These are phyloP conservation scores for Penicillium longicatenatum DNA, from an alignment of 495 filamentous ascomycete genomes.

Conservation along the genomic window DNA sequence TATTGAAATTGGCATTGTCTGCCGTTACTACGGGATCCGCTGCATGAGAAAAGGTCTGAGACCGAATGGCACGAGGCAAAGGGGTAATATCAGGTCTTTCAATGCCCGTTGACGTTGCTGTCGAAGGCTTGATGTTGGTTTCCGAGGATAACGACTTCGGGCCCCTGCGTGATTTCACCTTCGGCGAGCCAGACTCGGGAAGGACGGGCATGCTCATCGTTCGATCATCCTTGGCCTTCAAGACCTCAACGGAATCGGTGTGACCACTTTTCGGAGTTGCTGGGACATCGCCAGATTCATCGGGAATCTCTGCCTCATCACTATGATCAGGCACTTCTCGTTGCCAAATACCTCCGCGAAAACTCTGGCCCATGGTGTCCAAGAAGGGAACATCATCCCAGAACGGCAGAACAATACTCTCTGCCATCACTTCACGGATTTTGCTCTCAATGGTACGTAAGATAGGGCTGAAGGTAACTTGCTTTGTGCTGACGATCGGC, in stretches of 20 bases:
- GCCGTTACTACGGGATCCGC: constrained; percentile 64
- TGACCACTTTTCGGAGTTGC: constrained; percentile 40
- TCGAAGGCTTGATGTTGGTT: constrained; percentile 27
- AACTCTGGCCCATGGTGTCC: constrained; percentile 70
- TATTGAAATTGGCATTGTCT: constrained; percentile 63
- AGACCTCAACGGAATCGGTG: constrained; percentile 30
- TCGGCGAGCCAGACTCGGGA: constrained; percentile 28
- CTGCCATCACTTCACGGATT: constrained; percentile 88
- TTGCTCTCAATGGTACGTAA: constrained; percentile 90
- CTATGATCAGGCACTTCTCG: constrained; percentile 55
- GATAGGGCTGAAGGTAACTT: constrained; percentile 92
- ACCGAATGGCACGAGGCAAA: constrained; percentile 58
- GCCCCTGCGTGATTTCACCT: constrained; percentile 34
- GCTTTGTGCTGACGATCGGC: constrained; percentile 90
- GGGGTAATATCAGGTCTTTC: constrained; percentile 38
- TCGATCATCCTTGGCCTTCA: constrained; percentile 55
- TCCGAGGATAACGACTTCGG: constrained; percentile 3
- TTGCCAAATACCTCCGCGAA: constrained; percentile 89
- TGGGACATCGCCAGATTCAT: constrained; percentile 56
- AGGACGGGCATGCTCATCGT: constrained; percentile 59
- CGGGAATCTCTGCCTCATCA: constrained; percentile 53
- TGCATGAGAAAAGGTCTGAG: constrained; percentile 64
- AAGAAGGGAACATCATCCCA: constrained; percentile 96
- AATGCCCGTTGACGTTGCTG: constrained; percentile 40
- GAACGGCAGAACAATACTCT: constrained; percentile 90